Percentiles rank a stretch among this genome's conserved stretches.
phyloP scores from a whole-genome alignment of 108 stramenopile genomes.

The Pseudonitzschia pungens region DNA sequence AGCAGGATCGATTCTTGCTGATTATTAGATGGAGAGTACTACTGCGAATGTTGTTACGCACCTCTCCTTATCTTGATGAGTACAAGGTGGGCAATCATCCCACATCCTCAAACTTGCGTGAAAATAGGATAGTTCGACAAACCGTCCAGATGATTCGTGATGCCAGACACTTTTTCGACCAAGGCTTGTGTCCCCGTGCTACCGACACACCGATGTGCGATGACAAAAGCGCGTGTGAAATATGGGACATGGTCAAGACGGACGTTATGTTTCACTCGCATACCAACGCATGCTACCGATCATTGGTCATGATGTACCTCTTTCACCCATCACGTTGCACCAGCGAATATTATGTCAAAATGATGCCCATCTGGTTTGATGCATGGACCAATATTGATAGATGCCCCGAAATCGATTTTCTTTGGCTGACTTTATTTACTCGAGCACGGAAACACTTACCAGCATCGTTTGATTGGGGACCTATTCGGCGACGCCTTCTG shows the following conservation, averaged over 20 bases:
- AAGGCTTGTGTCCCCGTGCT: conserved; percentile 53
- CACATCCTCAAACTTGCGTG: conserved; percentile 51
- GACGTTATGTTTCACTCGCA: conserved; percentile 80
- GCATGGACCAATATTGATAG: conserved; percentile 83
- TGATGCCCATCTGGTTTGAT: conserved; percentile 72
- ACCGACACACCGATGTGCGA: conserved; percentile 23
- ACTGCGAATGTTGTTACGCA: conserved; percentile 74
- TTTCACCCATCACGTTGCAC: conserved; percentile 82
- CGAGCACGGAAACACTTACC: conserved; percentile 79
- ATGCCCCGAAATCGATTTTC: conserved; percentile 84
- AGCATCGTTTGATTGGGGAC: conserved; percentile 64
- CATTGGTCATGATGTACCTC: conserved; percentile 70
- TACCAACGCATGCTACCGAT: conserved; percentile 83
- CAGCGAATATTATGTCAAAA: conserved; percentile 53
- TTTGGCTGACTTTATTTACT: conserved; percentile 84
- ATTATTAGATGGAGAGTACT: conserved; percentile 70
- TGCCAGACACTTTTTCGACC: conserved; percentile 80
- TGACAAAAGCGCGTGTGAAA: conserved; percentile 57
- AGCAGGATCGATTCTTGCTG: conserved; percentile 48
- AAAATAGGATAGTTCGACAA: conserved; percentile 57
- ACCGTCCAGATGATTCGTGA: conserved; percentile 78
- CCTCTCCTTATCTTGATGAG: conserved; percentile 84
- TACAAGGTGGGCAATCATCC: conserved; percentile 60
- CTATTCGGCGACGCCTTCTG: conserved; percentile 67
- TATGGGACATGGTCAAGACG: conserved; percentile 71